Evolutionary conservation across 208 protist genomes (phyloP), one percentile per base, ranked within the genome.

Genomic region (Porcisia hertigi): DNA sequence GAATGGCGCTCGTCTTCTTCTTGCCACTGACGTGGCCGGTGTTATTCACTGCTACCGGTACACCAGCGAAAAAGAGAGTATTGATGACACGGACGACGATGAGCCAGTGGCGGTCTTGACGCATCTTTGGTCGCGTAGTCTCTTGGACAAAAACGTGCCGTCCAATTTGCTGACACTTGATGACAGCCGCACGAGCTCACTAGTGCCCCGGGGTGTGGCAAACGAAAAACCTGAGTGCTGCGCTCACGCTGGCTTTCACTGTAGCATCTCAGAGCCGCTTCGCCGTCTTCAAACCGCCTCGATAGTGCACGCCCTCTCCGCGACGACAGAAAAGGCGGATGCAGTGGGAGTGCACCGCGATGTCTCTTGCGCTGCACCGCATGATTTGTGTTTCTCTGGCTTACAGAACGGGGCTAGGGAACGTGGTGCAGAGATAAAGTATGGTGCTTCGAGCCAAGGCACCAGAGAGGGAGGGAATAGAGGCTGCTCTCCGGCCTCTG

Each of bases 31-130:
- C 39, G 63, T 77, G 18, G 66, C 66, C 8, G 78, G 78, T 16
- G n/a, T 49, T 0, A 16, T 82, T 11, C 78, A 78, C 43, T 82
- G 78, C 67, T 82, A 82, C 34, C 66, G 54, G 47, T 82, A 66
- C 58, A 52, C 71, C 41, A 75, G n/a, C 4, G 57, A 45, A 41
- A 65, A 30, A 25, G 47, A 20, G 71, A 66, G 45, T 20, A 41
- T 18, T 23, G 30, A 75, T 36, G 47, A 47, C 11, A 8, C 12
- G 4, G 49, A 67, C 47, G 57, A 60, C 1, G 64, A 70, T 39
- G 62, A 39, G 53, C 23, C 45, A 18, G 8, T 20, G 18, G 2
- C 36, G 2, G 5, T 59, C 18, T 60, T 75, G 39, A 65, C 54
- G 12, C 71, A 75, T 25, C 71, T 75, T 30, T 75, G 71, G 71